These are phyloP conservation scores for Lichenothelia convexa DNA, from an alignment of 495 filamentous ascomycete genomes.

Conservation along the genomic window DNA sequence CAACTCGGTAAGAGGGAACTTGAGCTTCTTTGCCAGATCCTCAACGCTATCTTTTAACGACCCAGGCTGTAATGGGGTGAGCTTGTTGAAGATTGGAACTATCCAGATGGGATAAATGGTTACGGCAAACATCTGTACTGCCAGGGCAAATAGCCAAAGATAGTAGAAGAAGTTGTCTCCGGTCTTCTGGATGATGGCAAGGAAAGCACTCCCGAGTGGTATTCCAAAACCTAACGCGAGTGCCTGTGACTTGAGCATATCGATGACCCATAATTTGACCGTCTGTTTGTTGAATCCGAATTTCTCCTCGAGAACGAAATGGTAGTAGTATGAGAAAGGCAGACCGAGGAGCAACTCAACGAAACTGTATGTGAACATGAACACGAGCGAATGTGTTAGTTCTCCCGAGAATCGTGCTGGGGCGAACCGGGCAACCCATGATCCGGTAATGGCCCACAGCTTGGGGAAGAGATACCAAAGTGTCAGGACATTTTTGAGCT, in stretches of 20 bases:
- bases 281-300: conserved; percentile 99
- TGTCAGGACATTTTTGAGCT: conserved; percentile 68
- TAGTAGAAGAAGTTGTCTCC: conserved; percentile 93
- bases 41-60: conserved; percentile 77
- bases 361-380: conserved; percentile 73
- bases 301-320: conserved; percentile 87
- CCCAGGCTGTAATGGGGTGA: conserved; percentile 78
- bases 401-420: conserved; percentile 72
- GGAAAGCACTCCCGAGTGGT: conserved; percentile 75
- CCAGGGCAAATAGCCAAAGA: conserved; percentile 80
- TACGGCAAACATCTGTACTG: conserved; percentile 78
- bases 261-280: conserved; percentile 66
- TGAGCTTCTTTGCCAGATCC: conserved; percentile 58
- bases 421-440: conserved; percentile 50
- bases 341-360: conserved; percentile 59
- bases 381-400: conserved; percentile 82
- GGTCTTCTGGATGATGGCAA: conserved; percentile 80
- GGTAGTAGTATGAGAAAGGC: conserved; percentile 76
- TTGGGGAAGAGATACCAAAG: conserved; percentile 79
- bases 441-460: conserved; percentile 68
- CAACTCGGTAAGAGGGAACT: conserved; percentile 80
- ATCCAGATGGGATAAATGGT: conserved; percentile 93
- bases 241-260: conserved; percentile 80
- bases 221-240: conserved; percentile 60
- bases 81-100: conserved; percentile 92